Evolutionary conservation across 768 basidiomycete genomes (phyloP).

Genomic region (Ramaria rubella): DNA sequence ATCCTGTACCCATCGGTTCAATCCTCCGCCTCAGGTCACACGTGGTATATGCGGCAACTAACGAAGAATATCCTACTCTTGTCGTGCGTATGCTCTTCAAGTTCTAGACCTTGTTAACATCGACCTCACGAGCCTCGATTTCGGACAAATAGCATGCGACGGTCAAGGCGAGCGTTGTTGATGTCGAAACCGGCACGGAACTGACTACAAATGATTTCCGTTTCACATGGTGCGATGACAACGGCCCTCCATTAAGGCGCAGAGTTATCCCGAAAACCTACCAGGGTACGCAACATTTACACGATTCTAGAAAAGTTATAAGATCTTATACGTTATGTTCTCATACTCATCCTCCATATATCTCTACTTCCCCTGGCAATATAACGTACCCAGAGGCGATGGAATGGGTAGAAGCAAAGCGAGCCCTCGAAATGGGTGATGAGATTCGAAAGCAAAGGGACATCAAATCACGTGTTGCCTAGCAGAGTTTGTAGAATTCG

Average conservation of each 20-base stretch:
- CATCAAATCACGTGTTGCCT: not conserved
- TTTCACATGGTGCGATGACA: constrained; percentile 55
- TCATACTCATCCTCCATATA: not conserved
- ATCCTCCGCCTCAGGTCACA: constrained; percentile 68
- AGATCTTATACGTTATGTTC: not conserved
- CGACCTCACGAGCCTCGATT: not conserved
- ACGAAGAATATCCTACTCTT: constrained; percentile 44
- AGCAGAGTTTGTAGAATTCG: not conserved
- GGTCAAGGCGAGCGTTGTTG: constrained; percentile 66
- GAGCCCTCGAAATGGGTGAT: constrained; percentile 63
- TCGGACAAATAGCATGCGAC: constrained; percentile 50
- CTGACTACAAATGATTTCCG: constrained; percentile 70
- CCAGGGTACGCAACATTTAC: constrained; percentile 41
- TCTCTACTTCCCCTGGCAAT: constrained; percentile 10
- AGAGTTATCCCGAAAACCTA: constrained; percentile 66
- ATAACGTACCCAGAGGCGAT: constrained; percentile 62
- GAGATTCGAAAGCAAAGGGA: constrained; percentile 44
- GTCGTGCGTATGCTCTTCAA: constrained; percentile 41
- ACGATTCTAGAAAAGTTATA: constrained; percentile 14
- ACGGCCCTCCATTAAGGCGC: constrained; percentile 30
- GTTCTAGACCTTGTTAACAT: not conserved
- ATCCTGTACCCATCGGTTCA: constrained; percentile 79
- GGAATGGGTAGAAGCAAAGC: constrained; percentile 74
- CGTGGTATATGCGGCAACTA: constrained; percentile 51
- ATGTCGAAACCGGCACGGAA: constrained; percentile 57